These are phyloP conservation scores for Aspergillus funiculosus DNA, from an alignment of 495 filamentous ascomycete species.

Conservation along the genomic window DNA sequence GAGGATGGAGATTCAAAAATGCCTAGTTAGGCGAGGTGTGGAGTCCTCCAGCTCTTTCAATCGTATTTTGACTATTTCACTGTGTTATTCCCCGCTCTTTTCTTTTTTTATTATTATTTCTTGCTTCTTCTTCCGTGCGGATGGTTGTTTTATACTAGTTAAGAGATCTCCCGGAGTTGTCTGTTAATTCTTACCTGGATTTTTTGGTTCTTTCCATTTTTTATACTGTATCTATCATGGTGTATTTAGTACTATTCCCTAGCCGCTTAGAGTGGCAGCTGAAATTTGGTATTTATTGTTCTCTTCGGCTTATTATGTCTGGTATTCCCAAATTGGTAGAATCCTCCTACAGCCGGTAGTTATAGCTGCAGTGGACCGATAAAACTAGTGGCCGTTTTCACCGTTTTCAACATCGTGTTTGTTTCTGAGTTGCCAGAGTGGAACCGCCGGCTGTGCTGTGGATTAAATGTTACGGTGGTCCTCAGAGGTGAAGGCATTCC, in stretches of 20 bases:
- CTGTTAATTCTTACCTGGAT: constrained; percentile 18
- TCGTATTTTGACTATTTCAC: constrained; percentile 12
- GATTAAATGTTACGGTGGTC: constrained; percentile 1
- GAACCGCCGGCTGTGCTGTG: neutral
- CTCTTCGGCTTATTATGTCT: too few relatives aligned
- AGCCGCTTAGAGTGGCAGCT: constrained; percentile 10
- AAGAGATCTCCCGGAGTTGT: constrained; percentile 9
- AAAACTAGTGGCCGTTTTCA: too few relatives aligned
- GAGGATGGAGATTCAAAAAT: constrained; percentile 41
- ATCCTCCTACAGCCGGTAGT: too few relatives aligned
- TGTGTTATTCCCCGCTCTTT: constrained; percentile 6
- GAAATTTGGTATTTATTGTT: too few relatives aligned
- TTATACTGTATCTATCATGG: neutral
- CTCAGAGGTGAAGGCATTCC: too few relatives aligned
- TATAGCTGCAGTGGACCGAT: too few relatives aligned
- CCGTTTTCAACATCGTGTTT: constrained; percentile 1
- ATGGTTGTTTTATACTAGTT: constrained; percentile 8
- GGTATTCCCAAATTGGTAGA: too few relatives aligned
- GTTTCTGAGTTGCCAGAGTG: constrained; percentile 1
- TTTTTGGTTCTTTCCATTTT: constrained; percentile 21
- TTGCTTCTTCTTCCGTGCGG: constrained; percentile 6
- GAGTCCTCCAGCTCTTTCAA: constrained; percentile 4
- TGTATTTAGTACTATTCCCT: constrained; percentile 14
- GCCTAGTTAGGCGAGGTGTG: constrained; percentile 21
- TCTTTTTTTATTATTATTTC: constrained; percentile 14